These are phyloP conservation scores for Paramecium sexaurelia DNA, from an alignment of 73 alveolate species.

Conservation along the genomic window DNA sequence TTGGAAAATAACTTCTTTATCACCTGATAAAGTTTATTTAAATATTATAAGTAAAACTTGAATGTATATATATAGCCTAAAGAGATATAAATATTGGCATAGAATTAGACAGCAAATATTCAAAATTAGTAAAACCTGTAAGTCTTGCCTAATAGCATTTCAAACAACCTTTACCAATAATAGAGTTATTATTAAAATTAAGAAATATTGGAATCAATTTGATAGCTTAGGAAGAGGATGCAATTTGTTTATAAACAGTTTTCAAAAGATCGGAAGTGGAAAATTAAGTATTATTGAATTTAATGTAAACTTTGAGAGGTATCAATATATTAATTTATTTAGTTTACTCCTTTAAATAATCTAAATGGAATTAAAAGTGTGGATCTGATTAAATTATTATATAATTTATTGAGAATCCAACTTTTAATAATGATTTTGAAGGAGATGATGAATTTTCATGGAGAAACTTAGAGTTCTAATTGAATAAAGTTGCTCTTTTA, in stretches of 20 bases:
- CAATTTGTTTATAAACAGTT: neutral
- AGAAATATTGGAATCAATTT: conserved; percentile 30
- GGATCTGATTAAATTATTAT: neutral
- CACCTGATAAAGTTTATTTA: neutral
- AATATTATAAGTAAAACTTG: neutral
- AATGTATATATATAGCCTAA: neutral
- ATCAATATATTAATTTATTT: neutral
- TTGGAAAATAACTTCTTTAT: neutral
- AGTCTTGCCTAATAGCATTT: neutral
- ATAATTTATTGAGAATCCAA: neutral
- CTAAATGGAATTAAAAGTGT: conserved; percentile 14
- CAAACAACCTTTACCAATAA: neutral
- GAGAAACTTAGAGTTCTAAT: neutral
- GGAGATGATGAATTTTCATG: conserved; percentile 44
- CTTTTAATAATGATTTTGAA: neutral
- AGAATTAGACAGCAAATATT: neutral
- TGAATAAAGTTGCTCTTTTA: conserved; percentile 4
- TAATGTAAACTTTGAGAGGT: conserved; percentile 39
- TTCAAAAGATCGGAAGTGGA: conserved; percentile 23
- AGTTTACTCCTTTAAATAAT: neutral
- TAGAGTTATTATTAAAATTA: neutral
- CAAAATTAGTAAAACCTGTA: neutral
- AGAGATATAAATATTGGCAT: neutral
- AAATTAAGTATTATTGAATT: conserved; percentile 6
- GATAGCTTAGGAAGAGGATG: conserved; percentile 38